A percentile compares a stretch with the other conserved stretches of the same genome.
phyloP scores from a whole-genome alignment of 2,329 filamentous ascomycete species.

The Cryoendolithus antarcticus region DNA sequence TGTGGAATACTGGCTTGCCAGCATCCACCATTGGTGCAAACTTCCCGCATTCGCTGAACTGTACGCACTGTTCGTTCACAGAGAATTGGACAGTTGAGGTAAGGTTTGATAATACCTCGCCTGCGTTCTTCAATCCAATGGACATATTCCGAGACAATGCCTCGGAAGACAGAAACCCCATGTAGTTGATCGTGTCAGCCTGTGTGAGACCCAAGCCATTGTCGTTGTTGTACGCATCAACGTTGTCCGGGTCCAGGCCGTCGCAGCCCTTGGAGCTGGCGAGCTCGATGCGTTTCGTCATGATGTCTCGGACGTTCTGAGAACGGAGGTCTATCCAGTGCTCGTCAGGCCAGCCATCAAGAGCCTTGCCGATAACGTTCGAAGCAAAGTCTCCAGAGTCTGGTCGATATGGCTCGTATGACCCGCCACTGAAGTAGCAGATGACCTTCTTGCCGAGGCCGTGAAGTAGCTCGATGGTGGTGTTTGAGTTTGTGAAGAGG shows the following conservation, averaged over 20 bases:
- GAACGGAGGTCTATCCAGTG: slow-evolving; percentile 52
- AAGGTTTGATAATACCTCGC: slow-evolving; percentile 43
- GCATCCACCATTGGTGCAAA: slow-evolving; percentile 47
- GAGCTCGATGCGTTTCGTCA: slow-evolving; percentile 46
- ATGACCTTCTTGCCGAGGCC: slow-evolving; percentile 47
- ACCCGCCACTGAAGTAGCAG: slow-evolving; percentile 65
- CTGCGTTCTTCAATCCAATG: slow-evolving; percentile 58
- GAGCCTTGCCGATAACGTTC: slow-evolving; percentile 43
- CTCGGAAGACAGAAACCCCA: slow-evolving; percentile 48
- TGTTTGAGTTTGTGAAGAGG: slow-evolving; percentile 40
- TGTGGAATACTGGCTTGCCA: slow-evolving; percentile 59
- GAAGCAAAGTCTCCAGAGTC: slow-evolving; percentile 45
- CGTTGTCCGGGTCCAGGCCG: slow-evolving; percentile 25
- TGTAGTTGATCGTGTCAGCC: slow-evolving; percentile 44
- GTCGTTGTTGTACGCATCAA: slow-evolving; percentile 12
- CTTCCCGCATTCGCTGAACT: slow-evolving; percentile 47
- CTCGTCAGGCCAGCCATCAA: slow-evolving; percentile 56
- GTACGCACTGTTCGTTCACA: slow-evolving; percentile 57
- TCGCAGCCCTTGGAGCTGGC: slow-evolving; percentile 35
- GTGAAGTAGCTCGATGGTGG: slow-evolving; percentile 38
- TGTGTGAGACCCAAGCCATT: slow-evolving; percentile 45
- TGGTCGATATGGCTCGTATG: slow-evolving; percentile 50
- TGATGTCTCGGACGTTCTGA: slow-evolving; percentile 49
- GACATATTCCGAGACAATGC: slow-evolving; percentile 45
- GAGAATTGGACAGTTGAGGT: slow-evolving; percentile 47